Percentiles rank a stretch among this genome's conserved stretches.
Evolutionary conservation across 345 rosid genomes (phyloP).

Genomic region (Eucalyptus brandiana): DNA sequence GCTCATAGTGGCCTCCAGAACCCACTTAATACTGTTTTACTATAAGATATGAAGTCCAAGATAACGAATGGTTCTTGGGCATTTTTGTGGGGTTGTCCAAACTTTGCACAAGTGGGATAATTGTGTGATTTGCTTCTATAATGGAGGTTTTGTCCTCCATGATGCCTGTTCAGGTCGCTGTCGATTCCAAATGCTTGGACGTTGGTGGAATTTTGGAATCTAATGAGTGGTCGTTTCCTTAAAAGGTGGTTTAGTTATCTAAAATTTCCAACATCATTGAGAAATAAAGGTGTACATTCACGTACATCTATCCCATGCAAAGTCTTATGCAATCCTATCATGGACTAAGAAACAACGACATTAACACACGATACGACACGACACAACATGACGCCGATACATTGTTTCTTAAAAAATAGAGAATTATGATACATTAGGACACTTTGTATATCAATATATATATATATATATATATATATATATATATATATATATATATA

Average conservation of each 20-base stretch:
- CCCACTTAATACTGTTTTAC: not conserved
- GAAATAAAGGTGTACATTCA: not conserved
- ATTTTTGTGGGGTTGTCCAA: not conserved
- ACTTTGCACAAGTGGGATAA: not conserved
- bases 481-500: no score
- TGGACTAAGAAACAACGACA: no score
- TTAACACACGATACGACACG: no score
- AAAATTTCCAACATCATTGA: not conserved
- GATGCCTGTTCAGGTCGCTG: not conserved
- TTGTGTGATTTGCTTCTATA: not conserved
- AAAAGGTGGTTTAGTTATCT: not conserved
- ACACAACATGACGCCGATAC: accelerated
- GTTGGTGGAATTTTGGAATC: not conserved
- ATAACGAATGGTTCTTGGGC: not conserved
- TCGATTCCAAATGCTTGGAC: not conserved
- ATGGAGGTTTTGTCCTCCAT: not conserved
- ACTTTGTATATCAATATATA: no score
- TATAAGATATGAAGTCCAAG: not conserved
- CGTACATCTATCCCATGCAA: not conserved
- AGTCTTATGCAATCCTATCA: not conserved
- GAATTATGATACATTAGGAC: accelerated
- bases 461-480: no score
- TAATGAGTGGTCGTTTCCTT: not conserved
- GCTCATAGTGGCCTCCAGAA: not conserved
- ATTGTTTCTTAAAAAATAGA: no score